Percentiles rank a stretch among this genome's conserved stretches.
phyloP scores from a whole-genome alignment of 2,329 filamentous ascomycete genomes.

The Neofusicoccum laricinum region DNA sequence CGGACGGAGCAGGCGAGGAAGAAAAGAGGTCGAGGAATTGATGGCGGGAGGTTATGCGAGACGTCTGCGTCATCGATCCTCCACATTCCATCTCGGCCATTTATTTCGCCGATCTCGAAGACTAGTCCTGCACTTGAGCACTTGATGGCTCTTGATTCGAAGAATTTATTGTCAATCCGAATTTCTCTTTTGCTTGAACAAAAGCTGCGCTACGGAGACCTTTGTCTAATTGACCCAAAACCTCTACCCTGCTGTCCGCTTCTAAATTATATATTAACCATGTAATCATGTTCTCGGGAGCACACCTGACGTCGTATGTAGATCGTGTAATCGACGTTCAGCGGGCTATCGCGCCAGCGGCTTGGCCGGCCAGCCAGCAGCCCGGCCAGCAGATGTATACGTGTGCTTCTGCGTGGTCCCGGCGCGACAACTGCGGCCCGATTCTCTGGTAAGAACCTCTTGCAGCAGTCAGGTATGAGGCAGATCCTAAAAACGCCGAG shows the following conservation, averaged over 20 bases:
- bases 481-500: neutral
- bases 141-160: neutral
- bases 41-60: neutral
- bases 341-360: neutral
- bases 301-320: neutral
- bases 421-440: neutral
- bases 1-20: neutral
- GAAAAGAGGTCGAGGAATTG: neutral
- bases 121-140: neutral
- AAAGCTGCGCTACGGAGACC: neutral
- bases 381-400: neutral
- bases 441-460: neutral
- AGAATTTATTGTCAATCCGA: neutral
- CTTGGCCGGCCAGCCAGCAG: neutral
- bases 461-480: neutral
- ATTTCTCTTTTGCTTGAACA: neutral
- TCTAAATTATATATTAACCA: conserved; percentile 11
- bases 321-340: neutral
- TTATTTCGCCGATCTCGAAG: neutral
- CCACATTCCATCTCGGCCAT: neutral
- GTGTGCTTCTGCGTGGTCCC: neutral
- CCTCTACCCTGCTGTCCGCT: neutral
- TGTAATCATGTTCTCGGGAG: neutral
- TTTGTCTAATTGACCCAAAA: neutral
- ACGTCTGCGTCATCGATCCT: conserved; percentile 12